These are phyloP conservation scores for Tolypocladium ophioglossoides DNA, from an alignment of 2,329 filamentous ascomycete species.

Conservation along the genomic window DNA sequence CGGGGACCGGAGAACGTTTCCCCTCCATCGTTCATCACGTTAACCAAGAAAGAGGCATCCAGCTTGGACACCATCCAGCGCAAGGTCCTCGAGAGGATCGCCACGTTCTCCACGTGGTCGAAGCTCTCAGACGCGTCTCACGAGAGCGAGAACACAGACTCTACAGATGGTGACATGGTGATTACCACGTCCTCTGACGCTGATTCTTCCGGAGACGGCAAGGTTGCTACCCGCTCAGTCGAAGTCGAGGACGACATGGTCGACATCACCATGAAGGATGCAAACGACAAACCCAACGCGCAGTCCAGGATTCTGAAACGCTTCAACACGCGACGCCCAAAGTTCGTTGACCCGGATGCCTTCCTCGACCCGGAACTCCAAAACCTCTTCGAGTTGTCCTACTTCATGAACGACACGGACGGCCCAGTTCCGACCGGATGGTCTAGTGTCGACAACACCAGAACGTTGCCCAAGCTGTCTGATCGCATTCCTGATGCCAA, in stretches of 20 bases:
- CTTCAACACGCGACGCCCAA: slow-evolving; percentile 40
- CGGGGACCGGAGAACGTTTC: slow-evolving; percentile 19
- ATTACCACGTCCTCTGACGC: slow-evolving; percentile 53
- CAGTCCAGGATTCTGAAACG: slow-evolving; percentile 26
- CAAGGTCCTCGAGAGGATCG: slow-evolving; percentile 68
- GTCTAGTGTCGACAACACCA: slow-evolving; percentile 48
- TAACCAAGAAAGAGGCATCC: slow-evolving; percentile 61
- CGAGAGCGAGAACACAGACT: slow-evolving; percentile 36
- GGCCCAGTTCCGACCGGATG: slow-evolving; percentile 61
- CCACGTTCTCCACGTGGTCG: slow-evolving; percentile 63
- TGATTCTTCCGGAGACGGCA: slow-evolving; percentile 57
- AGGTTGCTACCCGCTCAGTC: slow-evolving; percentile 67
- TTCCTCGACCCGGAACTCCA: slow-evolving; percentile 55
- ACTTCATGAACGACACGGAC: slow-evolving; percentile 42
- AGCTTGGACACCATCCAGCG: slow-evolving; percentile 62
- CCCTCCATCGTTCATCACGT: slow-evolving; percentile 60
- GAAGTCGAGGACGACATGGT: slow-evolving; percentile 87
- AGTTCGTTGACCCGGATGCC: slow-evolving; percentile 39
- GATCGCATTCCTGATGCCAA: slow-evolving; percentile 34
- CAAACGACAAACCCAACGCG: slow-evolving; percentile 20
- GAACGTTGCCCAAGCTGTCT: slow-evolving; percentile 42
- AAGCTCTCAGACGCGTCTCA: slow-evolving; percentile 43
- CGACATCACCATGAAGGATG: slow-evolving; percentile 75
- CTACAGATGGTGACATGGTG: slow-evolving; percentile 57
- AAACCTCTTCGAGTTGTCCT: slow-evolving; percentile 68